Evolutionary conservation across 2,329 filamentous ascomycete species (phyloP).

Genomic region (Lachnellula cervina): DNA sequence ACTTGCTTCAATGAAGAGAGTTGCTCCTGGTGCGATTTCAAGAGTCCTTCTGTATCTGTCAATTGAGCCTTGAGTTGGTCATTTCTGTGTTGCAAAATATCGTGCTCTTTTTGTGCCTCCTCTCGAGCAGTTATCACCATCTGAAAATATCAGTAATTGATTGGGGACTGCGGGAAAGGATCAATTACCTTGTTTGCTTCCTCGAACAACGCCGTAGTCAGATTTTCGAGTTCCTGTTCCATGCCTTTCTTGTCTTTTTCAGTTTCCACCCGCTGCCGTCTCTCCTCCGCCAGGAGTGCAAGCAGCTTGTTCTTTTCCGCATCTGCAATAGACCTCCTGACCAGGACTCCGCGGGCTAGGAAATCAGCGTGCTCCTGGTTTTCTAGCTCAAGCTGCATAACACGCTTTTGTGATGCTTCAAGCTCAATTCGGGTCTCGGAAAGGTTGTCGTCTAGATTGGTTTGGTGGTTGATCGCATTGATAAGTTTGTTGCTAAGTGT

Average conservation of each 20-base stretch:
- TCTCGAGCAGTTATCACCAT: slow-evolving; percentile 94
- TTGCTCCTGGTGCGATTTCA: slow-evolving; percentile 90
- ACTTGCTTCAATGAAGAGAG: slow-evolving; percentile 85
- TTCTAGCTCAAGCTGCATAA: slow-evolving; percentile 60
- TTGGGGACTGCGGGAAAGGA: not conserved
- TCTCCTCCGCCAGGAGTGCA: slow-evolving; percentile 59
- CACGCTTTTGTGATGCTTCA: slow-evolving; percentile 62
- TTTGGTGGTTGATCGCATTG: slow-evolving; percentile 95
- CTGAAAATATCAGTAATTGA: slow-evolving; percentile 77
- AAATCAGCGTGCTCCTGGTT: slow-evolving; percentile 61
- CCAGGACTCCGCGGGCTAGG: slow-evolving; percentile 68
- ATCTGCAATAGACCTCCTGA: slow-evolving; percentile 71
- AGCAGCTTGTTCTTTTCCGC: slow-evolving; percentile 60
- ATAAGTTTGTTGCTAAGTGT: slow-evolving; percentile 92
- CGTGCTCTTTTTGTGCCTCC: slow-evolving; percentile 79
- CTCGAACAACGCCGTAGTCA: slow-evolving; percentile 92
- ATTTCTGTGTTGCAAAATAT: slow-evolving; percentile 75
- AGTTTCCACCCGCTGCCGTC: slow-evolving; percentile 55
- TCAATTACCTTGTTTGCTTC: slow-evolving; percentile 77
- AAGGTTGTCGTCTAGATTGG: slow-evolving; percentile 81
- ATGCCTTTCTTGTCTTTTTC: slow-evolving; percentile 83
- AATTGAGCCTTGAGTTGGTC: slow-evolving; percentile 83
- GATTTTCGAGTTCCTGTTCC: slow-evolving; percentile 82
- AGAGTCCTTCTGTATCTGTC: slow-evolving; percentile 76
- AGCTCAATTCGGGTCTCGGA: slow-evolving; percentile 79